Base-by-base conservation (phyloP, 129 eudicot genomes). In the Centrapalus pauciflorus region DNA sequence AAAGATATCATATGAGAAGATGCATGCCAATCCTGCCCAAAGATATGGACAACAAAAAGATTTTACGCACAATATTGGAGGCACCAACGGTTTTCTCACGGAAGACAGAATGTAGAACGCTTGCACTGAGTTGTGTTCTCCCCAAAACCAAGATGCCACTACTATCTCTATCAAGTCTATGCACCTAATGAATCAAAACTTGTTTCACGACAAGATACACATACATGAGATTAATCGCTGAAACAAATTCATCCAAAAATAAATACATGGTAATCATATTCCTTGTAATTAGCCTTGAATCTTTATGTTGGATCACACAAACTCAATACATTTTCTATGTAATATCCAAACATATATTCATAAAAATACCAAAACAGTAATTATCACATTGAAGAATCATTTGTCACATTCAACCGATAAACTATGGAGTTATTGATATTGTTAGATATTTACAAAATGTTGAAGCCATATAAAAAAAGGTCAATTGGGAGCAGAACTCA, bases 131-230 rank as follows among this genome's bases (percentile, higher is more conserved):
- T 24, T 82, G 95, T 68, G 99, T 82, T 80, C 99, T 89, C 23
- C 99, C 99, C 85, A 94, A 80, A 24, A 94, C 94, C 85, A 94
- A 80, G 64, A 94, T 75, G 35, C 99, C 99, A 73, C 99, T 86
- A 71, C 99, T 86, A 84, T 94, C 99, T 82, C 94, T 84, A 77
- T 94, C 99, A 74, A 94, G 97, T 74, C 99, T 86, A 81, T 94
- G 99, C 76, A 94, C 99, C 99, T 94, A 78, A 60, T 38, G 75
- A 68, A 69, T 63, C 26, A 69, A 79, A 80, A 69, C 83, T 82
- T 76, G 79, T 71, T 59, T 74, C 62, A 64, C 59, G 32, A 48
- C 74, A 83, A 81, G 68, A 65, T 61, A 64, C 41, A 68, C 25
- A 66, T 7, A 65, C 24, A 78, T 55, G 77, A 69, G 27, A 82